Conservation (phyloP, 2,329 filamentous ascomycete genomes). For the Arthrobotrys musiformis region DNA sequence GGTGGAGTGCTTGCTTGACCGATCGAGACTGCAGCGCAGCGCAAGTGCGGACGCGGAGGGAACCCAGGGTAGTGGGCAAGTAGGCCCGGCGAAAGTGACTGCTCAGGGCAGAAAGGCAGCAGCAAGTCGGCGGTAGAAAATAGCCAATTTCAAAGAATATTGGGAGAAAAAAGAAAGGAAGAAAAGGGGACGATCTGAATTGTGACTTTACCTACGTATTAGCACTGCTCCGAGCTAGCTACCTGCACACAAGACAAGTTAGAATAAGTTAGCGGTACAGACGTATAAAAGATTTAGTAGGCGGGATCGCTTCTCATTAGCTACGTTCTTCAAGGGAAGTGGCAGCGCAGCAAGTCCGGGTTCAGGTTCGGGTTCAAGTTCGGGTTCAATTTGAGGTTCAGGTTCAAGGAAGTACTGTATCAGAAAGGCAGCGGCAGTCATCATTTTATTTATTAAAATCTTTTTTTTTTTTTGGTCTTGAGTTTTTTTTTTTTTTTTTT, state of each 20-base stretch:
- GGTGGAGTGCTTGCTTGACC: slow-evolving; percentile 17
- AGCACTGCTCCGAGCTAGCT: neutral
- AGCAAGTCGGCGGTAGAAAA: slow-evolving; percentile 48
- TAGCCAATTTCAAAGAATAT: slow-evolving; percentile 24
- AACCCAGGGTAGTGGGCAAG: slow-evolving; percentile 40
- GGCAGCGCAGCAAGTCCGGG: neutral
- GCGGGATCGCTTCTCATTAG: slow-evolving; percentile 38
- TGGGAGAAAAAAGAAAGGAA: slow-evolving; percentile 10
- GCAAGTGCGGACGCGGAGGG: slow-evolving; percentile 12
- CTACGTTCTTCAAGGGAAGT: slow-evolving; percentile 29
- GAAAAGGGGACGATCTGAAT: slow-evolving; percentile 13
- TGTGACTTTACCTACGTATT: neutral
- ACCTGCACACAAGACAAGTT: neutral
- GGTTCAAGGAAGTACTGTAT: slow-evolving; percentile 44
- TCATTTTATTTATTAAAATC: slow-evolving; percentile 11
- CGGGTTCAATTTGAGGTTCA: neutral
- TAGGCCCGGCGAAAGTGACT: slow-evolving; percentile 12
- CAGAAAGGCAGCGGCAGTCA: slow-evolving; percentile 45
- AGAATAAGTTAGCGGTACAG: slow-evolving; percentile 32
- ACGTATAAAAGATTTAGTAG: slow-evolving; percentile 49
- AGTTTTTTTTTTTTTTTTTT: slow-evolving; percentile 36
- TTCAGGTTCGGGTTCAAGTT: slow-evolving; percentile 11
- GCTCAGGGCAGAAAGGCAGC: slow-evolving; percentile 43
- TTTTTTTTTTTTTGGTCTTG: slow-evolving; percentile 13
- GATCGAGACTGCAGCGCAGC: slow-evolving; percentile 13